These are phyloP conservation scores for Gymnopilus dilepis DNA, from an alignment of 768 basidiomycete genomes.

Conservation along the genomic window DNA sequence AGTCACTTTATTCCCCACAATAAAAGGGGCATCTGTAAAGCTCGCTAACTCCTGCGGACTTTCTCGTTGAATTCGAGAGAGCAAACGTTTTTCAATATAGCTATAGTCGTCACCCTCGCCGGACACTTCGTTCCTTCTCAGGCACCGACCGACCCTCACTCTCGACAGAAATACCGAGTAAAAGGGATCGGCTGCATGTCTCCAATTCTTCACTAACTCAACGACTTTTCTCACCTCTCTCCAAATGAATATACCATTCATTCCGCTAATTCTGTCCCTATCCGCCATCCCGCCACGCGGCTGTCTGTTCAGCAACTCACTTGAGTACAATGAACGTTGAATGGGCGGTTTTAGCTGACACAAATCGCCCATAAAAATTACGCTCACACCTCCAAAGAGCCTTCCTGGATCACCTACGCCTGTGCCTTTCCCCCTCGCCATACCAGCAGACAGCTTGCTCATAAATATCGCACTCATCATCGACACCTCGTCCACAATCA, in stretches of 20 bases:
- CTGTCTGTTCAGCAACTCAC: conserved; percentile 7
- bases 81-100: too few species aligned
- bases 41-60: not conserved
- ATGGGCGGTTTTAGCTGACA: conserved; percentile 13
- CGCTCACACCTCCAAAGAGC: too few species aligned
- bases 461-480: too few species aligned
- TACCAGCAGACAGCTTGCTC: too few species aligned
- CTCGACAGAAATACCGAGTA: conserved; percentile 17
- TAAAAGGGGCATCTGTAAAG: conserved; percentile 23
- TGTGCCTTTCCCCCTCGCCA: too few species aligned
- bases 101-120: too few species aligned
- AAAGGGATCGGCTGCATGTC: conserved; percentile 15
- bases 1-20: conserved; percentile 22
- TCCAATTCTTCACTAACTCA: conserved; percentile 15
- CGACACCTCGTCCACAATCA: not conserved
- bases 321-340: conserved; percentile 1
- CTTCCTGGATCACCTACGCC: too few species aligned
- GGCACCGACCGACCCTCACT: conserved; percentile 8
- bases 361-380: conserved; percentile 14
- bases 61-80: too few species aligned
- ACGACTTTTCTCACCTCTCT: conserved; percentile 15
- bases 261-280: not conserved
- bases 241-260: conserved; percentile 21
- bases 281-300: conserved; percentile 7
- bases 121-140: too few species aligned